Evolutionary conservation across 306 rosid genomes (phyloP).

Genomic region (Cicer chorassanicum): DNA sequence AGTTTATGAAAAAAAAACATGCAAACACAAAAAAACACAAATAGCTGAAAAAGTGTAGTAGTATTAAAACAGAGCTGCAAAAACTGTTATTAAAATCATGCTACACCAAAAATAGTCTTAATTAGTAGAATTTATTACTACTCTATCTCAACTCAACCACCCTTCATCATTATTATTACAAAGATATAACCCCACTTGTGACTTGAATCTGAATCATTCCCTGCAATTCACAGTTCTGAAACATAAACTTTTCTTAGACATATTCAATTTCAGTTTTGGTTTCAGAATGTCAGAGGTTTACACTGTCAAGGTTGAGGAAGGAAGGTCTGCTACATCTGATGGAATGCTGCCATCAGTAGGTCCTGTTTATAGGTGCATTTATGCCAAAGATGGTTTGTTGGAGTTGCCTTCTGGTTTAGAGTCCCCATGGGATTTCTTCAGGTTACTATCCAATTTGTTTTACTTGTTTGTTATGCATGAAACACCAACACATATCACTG

Average conservation of each 20-base stretch:
- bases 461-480: not conserved
- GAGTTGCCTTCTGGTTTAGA: constrained; percentile 62
- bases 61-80: constrained; percentile 46
- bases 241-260: not conserved
- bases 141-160: constrained; percentile 50
- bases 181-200: not conserved
- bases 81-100: constrained; percentile 15
- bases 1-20: constrained; percentile 16
- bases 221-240: constrained; percentile 12
- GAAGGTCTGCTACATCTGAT: constrained; percentile 51
- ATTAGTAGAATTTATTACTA: constrained; percentile 54
- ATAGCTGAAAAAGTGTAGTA: not conserved
- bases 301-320: constrained; percentile 71
- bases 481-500: too few species aligned
- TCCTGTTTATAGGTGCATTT: constrained; percentile 80
- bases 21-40: constrained; percentile 14
- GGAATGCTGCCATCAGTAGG: constrained; percentile 77
- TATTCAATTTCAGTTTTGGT: constrained; percentile 33
- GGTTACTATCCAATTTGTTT: constrained; percentile 46
- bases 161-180: constrained; percentile 23
- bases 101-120: constrained; percentile 13
- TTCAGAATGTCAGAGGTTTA: constrained; percentile 57
- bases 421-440: constrained; percentile 91
- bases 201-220: constrained; percentile 15
- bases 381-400: constrained; percentile 81